These are phyloP conservation scores for Cenococcum geophilum DNA, from an alignment of 495 filamentous ascomycete species.

Conservation along the genomic window DNA sequence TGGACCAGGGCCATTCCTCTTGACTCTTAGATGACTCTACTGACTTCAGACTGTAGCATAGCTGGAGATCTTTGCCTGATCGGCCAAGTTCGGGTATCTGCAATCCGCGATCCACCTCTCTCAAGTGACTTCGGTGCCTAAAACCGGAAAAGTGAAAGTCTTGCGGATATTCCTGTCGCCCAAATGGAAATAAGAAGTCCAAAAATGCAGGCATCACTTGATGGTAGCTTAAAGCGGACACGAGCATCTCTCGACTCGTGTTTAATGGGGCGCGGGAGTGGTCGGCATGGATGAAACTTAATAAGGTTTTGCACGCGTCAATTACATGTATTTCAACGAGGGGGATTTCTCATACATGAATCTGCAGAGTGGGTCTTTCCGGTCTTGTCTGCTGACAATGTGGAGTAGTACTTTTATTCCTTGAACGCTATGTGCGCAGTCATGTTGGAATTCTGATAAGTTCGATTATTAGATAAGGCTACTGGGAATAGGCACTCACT, in stretches of 20 bases:
- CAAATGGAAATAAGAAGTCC: conserved; percentile 43
- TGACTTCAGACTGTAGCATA: conserved; percentile 44
- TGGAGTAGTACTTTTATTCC: too few relatives aligned
- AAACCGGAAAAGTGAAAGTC: conserved; percentile 37
- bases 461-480: too few relatives aligned
- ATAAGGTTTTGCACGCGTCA: neutral
- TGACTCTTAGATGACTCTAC: conserved; percentile 36
- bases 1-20: conserved; percentile 39
- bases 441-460: too few relatives aligned
- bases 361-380: too few relatives aligned
- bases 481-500: too few relatives aligned
- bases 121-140: conserved; percentile 24
- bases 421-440: too few relatives aligned
- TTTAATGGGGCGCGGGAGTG: conserved; percentile 18
- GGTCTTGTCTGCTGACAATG: too few relatives aligned
- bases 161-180: conserved; percentile 38
- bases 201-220: conserved; percentile 44
- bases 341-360: too few relatives aligned
- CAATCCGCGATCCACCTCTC: conserved; percentile 18
- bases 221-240: conserved; percentile 37
- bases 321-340: too few relatives aligned
- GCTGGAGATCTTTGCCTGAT: conserved; percentile 38
- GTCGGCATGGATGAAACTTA: conserved; percentile 16
- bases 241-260: conserved; percentile 34
- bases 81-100: conserved; percentile 37